These are phyloP conservation scores for Cercospora sp. DNA, from an alignment of 2,329 filamentous ascomycete species.

Conservation along the genomic window DNA sequence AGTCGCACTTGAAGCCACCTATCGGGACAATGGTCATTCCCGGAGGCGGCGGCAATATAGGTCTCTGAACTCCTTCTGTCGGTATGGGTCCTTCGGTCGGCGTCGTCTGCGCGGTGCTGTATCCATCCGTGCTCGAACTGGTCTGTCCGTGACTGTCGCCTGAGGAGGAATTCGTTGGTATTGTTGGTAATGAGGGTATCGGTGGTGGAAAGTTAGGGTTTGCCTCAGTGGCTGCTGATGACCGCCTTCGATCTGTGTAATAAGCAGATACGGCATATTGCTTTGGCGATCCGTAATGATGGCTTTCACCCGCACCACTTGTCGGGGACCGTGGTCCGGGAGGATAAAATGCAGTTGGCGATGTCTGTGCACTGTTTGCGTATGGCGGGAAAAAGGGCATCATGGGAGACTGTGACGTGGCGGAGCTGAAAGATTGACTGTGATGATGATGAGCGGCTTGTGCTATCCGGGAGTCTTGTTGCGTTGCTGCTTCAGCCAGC, in stretches of 20 bases:
- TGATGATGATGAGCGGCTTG: conserved; percentile 30
- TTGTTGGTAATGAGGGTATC: conserved; percentile 31
- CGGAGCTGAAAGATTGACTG: conserved; percentile 34
- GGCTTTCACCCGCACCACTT: conserved; percentile 29
- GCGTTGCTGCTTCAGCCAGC: conserved; percentile 26
- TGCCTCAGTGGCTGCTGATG: conserved; percentile 25
- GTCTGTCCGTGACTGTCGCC: conserved; percentile 36
- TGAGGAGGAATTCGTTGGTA: conserved; percentile 36
- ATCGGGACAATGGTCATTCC: conserved; percentile 37
- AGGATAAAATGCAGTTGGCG: conserved; percentile 28
- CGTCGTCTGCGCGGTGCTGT: conserved; percentile 41
- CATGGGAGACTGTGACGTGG: conserved; percentile 35
- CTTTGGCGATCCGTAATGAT: conserved; percentile 33
- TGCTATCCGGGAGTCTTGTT: conserved; percentile 27
- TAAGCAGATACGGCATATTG: conserved; percentile 25
- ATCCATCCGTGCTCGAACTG: conserved; percentile 37
- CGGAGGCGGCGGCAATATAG: conserved; percentile 38
- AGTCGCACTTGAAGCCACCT: conserved; percentile 60
- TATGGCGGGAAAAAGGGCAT: conserved; percentile 30
- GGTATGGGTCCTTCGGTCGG: conserved; percentile 37
- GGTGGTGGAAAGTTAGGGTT: conserved; percentile 21
- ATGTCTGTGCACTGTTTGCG: conserved; percentile 32
- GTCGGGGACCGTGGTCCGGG: conserved; percentile 32
- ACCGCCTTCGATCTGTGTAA: conserved; percentile 29
- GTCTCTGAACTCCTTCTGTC: conserved; percentile 33